Percentiles rank a stretch among this genome's conserved stretches.
phyloP scores from a whole-genome alignment of 306 rosid genomes.

The Ziziphus jujuba region DNA sequence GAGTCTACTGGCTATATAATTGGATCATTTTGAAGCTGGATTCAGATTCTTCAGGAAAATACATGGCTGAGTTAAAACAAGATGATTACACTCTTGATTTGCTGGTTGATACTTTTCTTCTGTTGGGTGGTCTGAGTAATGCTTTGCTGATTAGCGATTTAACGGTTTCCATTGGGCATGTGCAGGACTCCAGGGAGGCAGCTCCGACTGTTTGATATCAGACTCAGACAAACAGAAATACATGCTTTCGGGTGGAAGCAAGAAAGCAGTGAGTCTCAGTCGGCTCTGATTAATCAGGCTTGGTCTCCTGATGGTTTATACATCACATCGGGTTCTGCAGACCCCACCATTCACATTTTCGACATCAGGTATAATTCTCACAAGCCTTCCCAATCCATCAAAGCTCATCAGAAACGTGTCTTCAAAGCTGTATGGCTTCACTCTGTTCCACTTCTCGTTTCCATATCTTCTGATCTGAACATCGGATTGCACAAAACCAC shows the following conservation, averaged over 20 bases:
- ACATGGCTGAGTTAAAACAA: too few species aligned
- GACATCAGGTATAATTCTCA: slow-evolving; percentile 72
- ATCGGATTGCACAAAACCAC: slow-evolving; percentile 74
- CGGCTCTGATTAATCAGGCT: slow-evolving; percentile 91
- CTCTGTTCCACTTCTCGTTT: slow-evolving; percentile 73
- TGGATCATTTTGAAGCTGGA: too few species aligned
- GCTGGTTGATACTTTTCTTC: background rate
- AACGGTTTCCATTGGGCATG: slow-evolving; percentile 9
- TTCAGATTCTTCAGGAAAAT: too few species aligned
- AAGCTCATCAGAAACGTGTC: slow-evolving; percentile 92
- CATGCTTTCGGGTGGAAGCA: slow-evolving; percentile 99
- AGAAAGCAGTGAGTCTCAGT: slow-evolving; percentile 95
- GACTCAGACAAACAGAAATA: slow-evolving; percentile 78
- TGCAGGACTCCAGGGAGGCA: slow-evolving; percentile 84
- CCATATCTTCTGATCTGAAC: slow-evolving; percentile 92
- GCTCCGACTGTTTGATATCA: slow-evolving; percentile 81
- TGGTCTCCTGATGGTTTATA: slow-evolving; percentile 97
- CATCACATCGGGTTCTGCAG: slow-evolving; percentile 84
- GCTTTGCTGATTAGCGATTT: slow-evolving; percentile 11
- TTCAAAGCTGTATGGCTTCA: slow-evolving; percentile 91
- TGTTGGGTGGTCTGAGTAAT: slow-evolving; percentile 8
- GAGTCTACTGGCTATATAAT: too few species aligned
- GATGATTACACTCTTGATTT: too few species aligned
- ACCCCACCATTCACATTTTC: slow-evolving; percentile 88
- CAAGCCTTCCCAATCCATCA: slow-evolving; percentile 80